Percentiles rank a stretch among this genome's conserved stretches.
Evolutionary conservation across 768 basidiomycete genomes (phyloP).

Genomic region (Podaxis sp.): DNA sequence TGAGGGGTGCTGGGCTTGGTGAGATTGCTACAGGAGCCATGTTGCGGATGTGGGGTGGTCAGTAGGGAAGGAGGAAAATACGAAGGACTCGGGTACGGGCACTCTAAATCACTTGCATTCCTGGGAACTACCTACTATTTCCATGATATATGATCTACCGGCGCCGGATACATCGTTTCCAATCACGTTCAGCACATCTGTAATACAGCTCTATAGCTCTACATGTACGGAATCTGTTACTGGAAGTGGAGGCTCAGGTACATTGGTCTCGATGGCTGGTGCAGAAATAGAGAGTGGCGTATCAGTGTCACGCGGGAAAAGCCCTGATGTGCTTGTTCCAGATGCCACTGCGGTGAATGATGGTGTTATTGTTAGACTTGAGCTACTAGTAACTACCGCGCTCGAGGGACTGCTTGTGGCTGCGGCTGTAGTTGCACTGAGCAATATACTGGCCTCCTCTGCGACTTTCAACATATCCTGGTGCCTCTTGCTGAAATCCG

Average conservation of each 20-base stretch:
- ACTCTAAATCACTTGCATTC: conserved; percentile 1
- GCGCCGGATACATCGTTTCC: not conserved
- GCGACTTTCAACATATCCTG: conserved; percentile 26
- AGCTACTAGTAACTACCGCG: not conserved
- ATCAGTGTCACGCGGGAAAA: too few species aligned
- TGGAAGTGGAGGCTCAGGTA: not conserved
- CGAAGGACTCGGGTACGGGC: conserved; percentile 14
- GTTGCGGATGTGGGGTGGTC: conserved; percentile 5
- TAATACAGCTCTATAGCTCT: conserved; percentile 1
- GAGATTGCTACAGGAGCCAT: conserved; percentile 34
- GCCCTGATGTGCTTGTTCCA: not conserved
- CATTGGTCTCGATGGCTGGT: not conserved
- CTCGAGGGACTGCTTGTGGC: not conserved
- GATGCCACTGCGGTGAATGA: not conserved
- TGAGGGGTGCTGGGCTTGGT: conserved; percentile 8
- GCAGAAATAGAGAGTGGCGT: not conserved
- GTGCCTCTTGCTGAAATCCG: conserved; percentile 37
- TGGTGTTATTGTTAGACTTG: not conserved
- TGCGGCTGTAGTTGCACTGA: not conserved
- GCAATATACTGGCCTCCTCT: conserved; percentile 31
- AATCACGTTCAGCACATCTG: not conserved
- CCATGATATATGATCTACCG: not conserved
- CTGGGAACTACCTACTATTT: conserved; percentile 23
- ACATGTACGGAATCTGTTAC: not conserved
- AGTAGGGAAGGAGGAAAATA: conserved; percentile 17